Percentiles rank a stretch among this genome's conserved stretches.
These are phyloP conservation scores for Tricholoma sp. DNA, from an alignment of 768 basidiomycete species.

Conservation along the genomic window DNA sequence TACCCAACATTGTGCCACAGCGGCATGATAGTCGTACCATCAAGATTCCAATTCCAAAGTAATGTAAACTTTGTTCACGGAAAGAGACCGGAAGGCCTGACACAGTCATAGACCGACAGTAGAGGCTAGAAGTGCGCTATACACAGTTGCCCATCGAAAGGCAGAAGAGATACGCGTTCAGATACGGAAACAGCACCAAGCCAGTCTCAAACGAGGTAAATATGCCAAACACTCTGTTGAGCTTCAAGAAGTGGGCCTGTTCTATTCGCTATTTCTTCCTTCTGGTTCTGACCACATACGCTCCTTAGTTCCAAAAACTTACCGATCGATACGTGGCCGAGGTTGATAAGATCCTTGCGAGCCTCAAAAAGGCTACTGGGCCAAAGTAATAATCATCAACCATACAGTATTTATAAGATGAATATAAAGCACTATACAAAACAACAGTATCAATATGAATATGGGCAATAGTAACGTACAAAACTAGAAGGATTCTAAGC, in stretches of 20 bases:
- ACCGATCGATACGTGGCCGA: conserved; percentile 57
- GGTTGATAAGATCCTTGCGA: conserved; percentile 59
- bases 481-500: neutral
- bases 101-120: conserved; percentile 58
- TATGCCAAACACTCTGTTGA: conserved; percentile 66
- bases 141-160: conserved; percentile 50
- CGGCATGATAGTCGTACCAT: conserved; percentile 65
- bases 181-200: conserved; percentile 65
- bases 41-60: conserved; percentile 80
- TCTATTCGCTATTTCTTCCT: neutral
- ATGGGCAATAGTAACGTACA: neutral
- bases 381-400: conserved; percentile 19
- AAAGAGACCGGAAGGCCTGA: neutral
- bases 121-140: conserved; percentile 57
- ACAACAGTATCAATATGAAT: neutral
- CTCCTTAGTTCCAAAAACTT: conserved; percentile 66
- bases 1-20: conserved; percentile 71
- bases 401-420: neutral
- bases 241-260: conserved; percentile 54
- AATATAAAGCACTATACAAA: neutral
- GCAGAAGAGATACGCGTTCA: conserved; percentile 75
- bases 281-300: neutral
- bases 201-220: conserved; percentile 63
- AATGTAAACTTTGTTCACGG: neutral
- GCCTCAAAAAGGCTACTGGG: conserved; percentile 55